Base-by-base conservation (phyloP, 139 green algal genomes). In the Ulvella scutata region DNA sequence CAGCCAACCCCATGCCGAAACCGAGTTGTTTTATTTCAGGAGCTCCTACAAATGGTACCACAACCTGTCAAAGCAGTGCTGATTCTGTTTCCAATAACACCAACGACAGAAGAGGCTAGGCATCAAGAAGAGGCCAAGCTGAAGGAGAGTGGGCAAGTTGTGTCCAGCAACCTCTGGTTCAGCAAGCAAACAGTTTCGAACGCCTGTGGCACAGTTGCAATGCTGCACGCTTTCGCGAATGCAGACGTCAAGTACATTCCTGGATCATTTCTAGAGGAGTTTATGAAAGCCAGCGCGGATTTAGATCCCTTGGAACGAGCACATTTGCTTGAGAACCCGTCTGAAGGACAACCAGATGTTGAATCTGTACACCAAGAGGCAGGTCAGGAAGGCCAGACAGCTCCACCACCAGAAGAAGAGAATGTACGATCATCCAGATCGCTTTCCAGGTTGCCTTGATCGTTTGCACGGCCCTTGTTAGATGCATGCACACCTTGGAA, bases 151-250 rank as follows among this genome's bases (percentile, higher is more conserved):
- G 60, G 73, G 10, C 76, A 82, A 35, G 67, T 29, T 3, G 36
- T 79, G n/a, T 62, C 44, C 23, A 4, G 43, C 13, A 72, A 43
- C 3, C 31, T 94, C 3, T 97, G 87, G 75, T 98, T 90, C 80
- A 94, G 95, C 86, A 93, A 95, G 82, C 93, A 96, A 77, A 97
- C 90, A 2, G 91, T 97, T 37, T 85, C 92, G 80, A 98, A 98
- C 79, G 93, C 93, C 4, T 98, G 93, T 82, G 93, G 93, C 60
- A 98, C 93, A 21, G 96, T 98, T 35, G 93, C 80, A 0, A 43
- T 96, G 40, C 82, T 98, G 51, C 93, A 98, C 79, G 81, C 80
- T 39, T 62, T 93, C 23, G 79, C 62, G 17, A 93, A 91, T 79
- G 87, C 85, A 62, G 37, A 43, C 7, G 43, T 75, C 29, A 51